Conservation (phyloP, 164 flowering plant genomes). For the Cinnamomum chago region DNA sequence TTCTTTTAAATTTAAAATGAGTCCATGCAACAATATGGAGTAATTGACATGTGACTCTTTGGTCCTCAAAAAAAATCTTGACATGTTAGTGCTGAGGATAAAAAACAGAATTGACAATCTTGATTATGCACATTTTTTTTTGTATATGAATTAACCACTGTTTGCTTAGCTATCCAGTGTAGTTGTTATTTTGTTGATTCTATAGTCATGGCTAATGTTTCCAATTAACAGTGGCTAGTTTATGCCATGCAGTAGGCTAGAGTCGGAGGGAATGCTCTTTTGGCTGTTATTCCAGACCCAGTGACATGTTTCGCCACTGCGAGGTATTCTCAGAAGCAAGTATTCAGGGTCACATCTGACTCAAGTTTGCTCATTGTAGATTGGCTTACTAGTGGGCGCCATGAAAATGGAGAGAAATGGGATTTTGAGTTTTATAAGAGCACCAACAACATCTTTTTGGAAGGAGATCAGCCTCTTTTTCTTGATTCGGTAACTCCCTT, state of each 20-base stretch:
- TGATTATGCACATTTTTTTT: background rate
- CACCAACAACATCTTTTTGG: constrained; percentile 60
- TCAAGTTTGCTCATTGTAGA: constrained; percentile 88
- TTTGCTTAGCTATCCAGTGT: background rate
- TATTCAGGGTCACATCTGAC: constrained; percentile 53
- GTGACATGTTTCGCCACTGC: constrained; percentile 94
- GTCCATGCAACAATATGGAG: background rate
- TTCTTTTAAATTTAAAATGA: background rate
- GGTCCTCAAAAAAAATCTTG: background rate
- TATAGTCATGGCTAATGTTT: background rate
- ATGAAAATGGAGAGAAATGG: constrained; percentile 95
- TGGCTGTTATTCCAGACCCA: constrained; percentile 90
- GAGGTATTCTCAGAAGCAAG: constrained; percentile 80
- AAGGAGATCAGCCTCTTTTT: constrained; percentile 69
- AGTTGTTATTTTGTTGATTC: background rate
- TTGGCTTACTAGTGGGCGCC: constrained; percentile 99
- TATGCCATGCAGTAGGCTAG: constrained; percentile 72
- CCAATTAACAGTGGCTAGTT: constrained; percentile 28
- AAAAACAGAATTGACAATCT: background rate
- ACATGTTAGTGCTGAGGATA: background rate
- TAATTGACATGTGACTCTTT: background rate
- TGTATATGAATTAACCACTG: background rate
- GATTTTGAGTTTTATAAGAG: constrained; percentile 73
- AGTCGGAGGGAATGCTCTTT: constrained; percentile 60
- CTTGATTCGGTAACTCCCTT: constrained; percentile 70